Conservation (phyloP, 352 stramenopile species). For the Phytophthora uliginosa region DNA sequence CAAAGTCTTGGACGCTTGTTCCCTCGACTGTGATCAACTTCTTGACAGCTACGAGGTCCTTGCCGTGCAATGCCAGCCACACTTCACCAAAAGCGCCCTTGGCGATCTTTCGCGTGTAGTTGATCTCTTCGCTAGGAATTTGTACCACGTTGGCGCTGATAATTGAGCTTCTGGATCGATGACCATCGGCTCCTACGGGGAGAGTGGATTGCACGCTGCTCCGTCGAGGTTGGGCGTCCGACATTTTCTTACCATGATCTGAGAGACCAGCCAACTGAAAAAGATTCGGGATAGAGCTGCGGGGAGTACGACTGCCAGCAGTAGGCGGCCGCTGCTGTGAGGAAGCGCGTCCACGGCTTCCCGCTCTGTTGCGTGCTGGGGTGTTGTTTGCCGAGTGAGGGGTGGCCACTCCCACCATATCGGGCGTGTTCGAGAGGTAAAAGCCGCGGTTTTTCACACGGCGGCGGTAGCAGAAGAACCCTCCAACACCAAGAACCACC, state of each 20-base stretch:
- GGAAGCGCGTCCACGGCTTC: slow-evolving; percentile 43
- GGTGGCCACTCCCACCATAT: slow-evolving; percentile 48
- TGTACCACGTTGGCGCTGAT: slow-evolving; percentile 62
- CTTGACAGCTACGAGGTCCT: slow-evolving; percentile 84
- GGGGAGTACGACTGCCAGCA: slow-evolving; percentile 31
- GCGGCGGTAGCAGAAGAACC: slow-evolving; percentile 63
- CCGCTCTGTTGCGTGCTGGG: slow-evolving; percentile 30
- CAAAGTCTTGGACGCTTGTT: slow-evolving; percentile 70
- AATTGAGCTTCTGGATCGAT: slow-evolving; percentile 34
- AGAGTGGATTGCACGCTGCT: slow-evolving; percentile 44
- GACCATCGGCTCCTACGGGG: slow-evolving; percentile 20
- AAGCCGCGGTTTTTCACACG: slow-evolving; percentile 52
- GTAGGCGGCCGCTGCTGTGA: slow-evolving; percentile 40
- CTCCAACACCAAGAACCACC: slow-evolving; percentile 55
- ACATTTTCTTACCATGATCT: slow-evolving; percentile 48
- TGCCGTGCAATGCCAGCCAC: slow-evolving; percentile 76
- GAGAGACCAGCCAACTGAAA: slow-evolving; percentile 40
- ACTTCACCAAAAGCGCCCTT: slow-evolving; percentile 88
- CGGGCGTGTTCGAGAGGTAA: slow-evolving; percentile 39
- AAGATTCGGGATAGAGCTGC: slow-evolving; percentile 43
- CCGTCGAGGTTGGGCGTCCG: slow-evolving; percentile 41
- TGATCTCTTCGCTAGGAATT: slow-evolving; percentile 76
- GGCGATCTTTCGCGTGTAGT: slow-evolving; percentile 82
- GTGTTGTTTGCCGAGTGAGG: slow-evolving; percentile 43
- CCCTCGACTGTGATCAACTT: slow-evolving; percentile 76